Conservation (phyloP, 495 filamentous ascomycete genomes). For the Pyrenula aspistea region DNA sequence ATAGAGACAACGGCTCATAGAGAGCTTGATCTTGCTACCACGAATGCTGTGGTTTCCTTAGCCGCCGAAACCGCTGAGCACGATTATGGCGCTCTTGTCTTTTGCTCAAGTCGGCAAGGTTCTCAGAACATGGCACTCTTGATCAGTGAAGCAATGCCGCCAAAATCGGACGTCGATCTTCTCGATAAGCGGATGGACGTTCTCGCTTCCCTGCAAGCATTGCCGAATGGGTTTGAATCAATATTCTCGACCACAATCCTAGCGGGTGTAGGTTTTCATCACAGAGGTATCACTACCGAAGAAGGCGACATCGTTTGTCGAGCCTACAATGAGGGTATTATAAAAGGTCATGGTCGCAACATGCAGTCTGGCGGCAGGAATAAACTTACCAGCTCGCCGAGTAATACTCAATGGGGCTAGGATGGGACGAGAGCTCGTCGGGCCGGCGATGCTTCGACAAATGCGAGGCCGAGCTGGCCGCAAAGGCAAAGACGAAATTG, state of each 20-base stretch:
- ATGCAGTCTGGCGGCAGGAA: conserved; percentile 74
- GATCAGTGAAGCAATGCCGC: conserved; percentile 50
- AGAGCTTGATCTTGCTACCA: conserved; percentile 49
- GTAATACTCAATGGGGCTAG: conserved; percentile 69
- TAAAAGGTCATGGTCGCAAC: conserved; percentile 72
- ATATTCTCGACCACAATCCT: conserved; percentile 51
- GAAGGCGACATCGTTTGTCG: conserved; percentile 64
- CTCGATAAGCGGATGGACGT: conserved; percentile 52
- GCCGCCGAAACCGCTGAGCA: conserved; percentile 51
- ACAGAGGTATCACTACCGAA: conserved; percentile 69
- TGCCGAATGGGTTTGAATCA: conserved; percentile 54
- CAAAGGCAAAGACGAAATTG: conserved; percentile 71
- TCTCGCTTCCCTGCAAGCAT: conserved; percentile 54
- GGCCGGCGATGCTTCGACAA: conserved; percentile 67
- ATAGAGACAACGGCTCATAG: conserved; percentile 44
- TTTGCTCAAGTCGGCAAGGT: conserved; percentile 57
- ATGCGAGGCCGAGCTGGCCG: conserved; percentile 78
- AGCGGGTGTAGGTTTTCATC: conserved; percentile 67
- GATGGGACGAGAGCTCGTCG: conserved; percentile 69
- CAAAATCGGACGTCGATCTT: conserved; percentile 30
- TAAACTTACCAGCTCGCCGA: conserved; percentile 64
- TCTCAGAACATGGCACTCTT: conserved; percentile 53
- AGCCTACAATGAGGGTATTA: conserved; percentile 56
- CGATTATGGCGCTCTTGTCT: conserved; percentile 64
- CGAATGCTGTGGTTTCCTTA: conserved; percentile 60